Percentiles rank a stretch among this genome's conserved stretches.
Conservation (phyloP, 1,284 basidiomycete genomes). For the Cystobasidium pallidum region DNA sequence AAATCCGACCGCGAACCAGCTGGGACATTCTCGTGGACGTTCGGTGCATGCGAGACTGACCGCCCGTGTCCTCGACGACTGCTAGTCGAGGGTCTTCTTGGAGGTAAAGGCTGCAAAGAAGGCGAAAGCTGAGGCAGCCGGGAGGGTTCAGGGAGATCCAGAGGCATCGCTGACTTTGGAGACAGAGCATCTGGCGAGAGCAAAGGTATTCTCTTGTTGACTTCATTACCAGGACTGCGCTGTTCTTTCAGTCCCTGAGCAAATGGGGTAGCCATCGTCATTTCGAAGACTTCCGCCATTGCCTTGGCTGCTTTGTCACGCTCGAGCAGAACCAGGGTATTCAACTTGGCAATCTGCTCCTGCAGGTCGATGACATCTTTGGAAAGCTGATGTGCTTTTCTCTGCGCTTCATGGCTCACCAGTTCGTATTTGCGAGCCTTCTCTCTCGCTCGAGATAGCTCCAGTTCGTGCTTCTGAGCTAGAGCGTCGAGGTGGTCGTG, state of each 20-base stretch:
- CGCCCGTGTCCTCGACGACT: constrained; percentile 10
- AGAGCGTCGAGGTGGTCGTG: constrained; percentile 42
- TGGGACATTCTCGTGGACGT: constrained; percentile 31
- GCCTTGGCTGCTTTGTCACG: constrained; percentile 45
- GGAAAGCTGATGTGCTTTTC: constrained; percentile 28
- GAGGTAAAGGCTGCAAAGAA: not conserved
- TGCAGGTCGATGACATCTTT: constrained; percentile 42
- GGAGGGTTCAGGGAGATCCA: constrained; percentile 17
- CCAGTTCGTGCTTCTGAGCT: constrained; percentile 48
- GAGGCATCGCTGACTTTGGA: not conserved
- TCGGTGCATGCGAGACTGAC: constrained; percentile 31
- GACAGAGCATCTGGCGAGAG: constrained; percentile 25
- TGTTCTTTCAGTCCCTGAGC: constrained; percentile 22
- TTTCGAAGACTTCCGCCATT: constrained; percentile 45
- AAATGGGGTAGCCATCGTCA: constrained; percentile 24
- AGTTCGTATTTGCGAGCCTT: constrained; percentile 49
- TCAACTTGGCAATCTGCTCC: constrained; percentile 44
- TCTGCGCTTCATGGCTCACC: constrained; percentile 46
- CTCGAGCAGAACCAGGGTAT: constrained; percentile 41
- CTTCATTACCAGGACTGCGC: constrained; percentile 2
- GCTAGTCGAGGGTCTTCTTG: not conserved
- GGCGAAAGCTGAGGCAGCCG: constrained; percentile 29
- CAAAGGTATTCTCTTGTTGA: constrained; percentile 12
- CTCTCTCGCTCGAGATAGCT: constrained; percentile 47
- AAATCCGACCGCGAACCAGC: constrained; percentile 4